Conservation (phyloP, 345 rosid genomes). For the Excoecaria cochinchinensis region DNA sequence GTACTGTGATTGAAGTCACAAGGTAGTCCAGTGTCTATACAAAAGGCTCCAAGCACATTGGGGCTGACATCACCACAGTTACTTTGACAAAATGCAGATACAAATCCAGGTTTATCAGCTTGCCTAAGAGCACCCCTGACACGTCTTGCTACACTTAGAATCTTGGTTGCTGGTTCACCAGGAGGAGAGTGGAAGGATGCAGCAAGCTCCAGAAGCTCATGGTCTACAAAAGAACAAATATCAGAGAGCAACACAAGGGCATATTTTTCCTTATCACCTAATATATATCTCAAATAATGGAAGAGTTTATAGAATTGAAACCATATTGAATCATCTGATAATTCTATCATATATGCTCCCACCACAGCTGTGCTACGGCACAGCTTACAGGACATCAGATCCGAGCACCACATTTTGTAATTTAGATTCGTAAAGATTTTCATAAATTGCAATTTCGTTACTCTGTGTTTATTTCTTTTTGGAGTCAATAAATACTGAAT, state of each 20-base stretch:
- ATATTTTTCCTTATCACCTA: not conserved
- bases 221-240: conserved; percentile 45
- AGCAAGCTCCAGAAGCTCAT: conserved; percentile 86
- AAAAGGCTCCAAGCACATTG: conserved; percentile 93
- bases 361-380: not conserved
- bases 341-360: not conserved
- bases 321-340: not conserved
- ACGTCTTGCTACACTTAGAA: conserved; percentile 65
- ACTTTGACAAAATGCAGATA: conserved; percentile 94
- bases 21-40: conserved; percentile 81
- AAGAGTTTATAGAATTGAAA: not conserved
- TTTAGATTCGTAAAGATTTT: not conserved
- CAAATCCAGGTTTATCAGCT: conserved; percentile 79
- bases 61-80: conserved; percentile 99
- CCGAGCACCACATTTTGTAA: not conserved
- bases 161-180: conserved; percentile 66
- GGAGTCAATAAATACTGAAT: too few species aligned
- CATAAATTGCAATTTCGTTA: not conserved
- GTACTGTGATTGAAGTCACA: conserved; percentile 99
- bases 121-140: conserved; percentile 79
- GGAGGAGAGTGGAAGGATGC: conserved; percentile 74
- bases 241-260: not conserved
- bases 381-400: not conserved
- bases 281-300: not conserved
- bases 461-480: too few species aligned